Conservation (phyloP, 2,329 filamentous ascomycete species). For the Neurospora crassa region DNA sequence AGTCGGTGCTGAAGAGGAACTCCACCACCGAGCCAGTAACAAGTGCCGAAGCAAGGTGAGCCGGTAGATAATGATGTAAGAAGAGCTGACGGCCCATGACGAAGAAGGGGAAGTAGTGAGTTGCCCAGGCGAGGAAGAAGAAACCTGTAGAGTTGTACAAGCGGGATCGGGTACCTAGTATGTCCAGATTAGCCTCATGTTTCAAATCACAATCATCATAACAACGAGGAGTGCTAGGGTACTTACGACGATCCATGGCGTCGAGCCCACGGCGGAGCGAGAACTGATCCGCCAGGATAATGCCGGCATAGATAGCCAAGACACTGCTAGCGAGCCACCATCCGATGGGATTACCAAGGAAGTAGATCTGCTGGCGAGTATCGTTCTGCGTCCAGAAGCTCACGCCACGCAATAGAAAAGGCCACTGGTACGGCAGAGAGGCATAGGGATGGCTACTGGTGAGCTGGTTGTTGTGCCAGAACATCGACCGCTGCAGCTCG, state of each 20-base stretch:
- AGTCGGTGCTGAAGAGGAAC: slow-evolving; percentile 91
- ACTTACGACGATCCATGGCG: slow-evolving; percentile 85
- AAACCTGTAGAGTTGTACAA: slow-evolving; percentile 98
- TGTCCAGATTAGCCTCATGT: slow-evolving; percentile 22
- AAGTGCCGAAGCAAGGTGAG: slow-evolving; percentile 81
- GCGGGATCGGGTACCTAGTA: slow-evolving; percentile 72
- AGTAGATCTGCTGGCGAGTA: slow-evolving; percentile 95
- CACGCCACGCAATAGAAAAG: slow-evolving; percentile 90
- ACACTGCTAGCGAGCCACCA: slow-evolving; percentile 96
- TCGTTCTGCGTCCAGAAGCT: slow-evolving; percentile 99
- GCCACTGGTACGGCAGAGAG: slow-evolving; percentile 93
- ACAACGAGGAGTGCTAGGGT: background rate
- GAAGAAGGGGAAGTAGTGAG: slow-evolving; percentile 95
- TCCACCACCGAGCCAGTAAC: slow-evolving; percentile 88
- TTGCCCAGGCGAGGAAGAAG: slow-evolving; percentile 97
- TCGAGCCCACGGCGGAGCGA: slow-evolving; percentile 89
- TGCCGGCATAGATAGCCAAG: slow-evolving; percentile 85
- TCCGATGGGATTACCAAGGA: slow-evolving; percentile 89
- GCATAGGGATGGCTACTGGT: slow-evolving; percentile 96
- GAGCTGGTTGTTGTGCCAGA: slow-evolving; percentile 97
- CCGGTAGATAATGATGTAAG: slow-evolving; percentile 93
- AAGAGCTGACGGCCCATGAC: slow-evolving; percentile 98
- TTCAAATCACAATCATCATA: background rate
- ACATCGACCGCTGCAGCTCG: slow-evolving; percentile 95
- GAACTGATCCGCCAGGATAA: slow-evolving; percentile 85